Percentiles rank a stretch among this genome's conserved stretches.
Evolutionary conservation across 495 filamentous ascomycete species (phyloP).

Genomic region (Aspergillus bridgeri): DNA sequence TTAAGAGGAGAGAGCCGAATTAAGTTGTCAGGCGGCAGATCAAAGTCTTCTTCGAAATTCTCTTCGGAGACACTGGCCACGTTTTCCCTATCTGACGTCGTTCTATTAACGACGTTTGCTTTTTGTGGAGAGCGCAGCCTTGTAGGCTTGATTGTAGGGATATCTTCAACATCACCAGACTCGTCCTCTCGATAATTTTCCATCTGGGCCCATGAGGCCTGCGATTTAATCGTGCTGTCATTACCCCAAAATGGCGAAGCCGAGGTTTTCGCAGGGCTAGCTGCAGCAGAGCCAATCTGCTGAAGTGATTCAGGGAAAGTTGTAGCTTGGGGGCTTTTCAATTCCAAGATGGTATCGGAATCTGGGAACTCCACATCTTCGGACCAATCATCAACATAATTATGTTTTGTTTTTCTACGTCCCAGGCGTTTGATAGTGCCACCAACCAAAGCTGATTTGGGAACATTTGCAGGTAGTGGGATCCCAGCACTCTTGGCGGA

Average conservation of each 20-base stretch:
- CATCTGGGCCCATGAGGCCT: constrained; percentile 35
- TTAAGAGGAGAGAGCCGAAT: constrained; percentile 58
- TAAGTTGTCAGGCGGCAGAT: constrained; percentile 59
- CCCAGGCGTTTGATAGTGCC: constrained; percentile 93
- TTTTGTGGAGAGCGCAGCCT: constrained; percentile 54
- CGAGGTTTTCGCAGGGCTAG: constrained; percentile 37
- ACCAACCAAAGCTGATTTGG: constrained; percentile 88
- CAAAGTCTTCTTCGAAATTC: constrained; percentile 74
- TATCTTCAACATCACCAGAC: constrained; percentile 60
- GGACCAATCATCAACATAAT: constrained; percentile 82
- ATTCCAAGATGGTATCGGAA: constrained; percentile 53
- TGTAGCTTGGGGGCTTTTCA: constrained; percentile 57
- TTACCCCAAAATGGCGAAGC: constrained; percentile 31
- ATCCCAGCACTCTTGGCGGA: constrained; percentile 87
- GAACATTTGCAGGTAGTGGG: constrained; percentile 83
- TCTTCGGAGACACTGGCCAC: constrained; percentile 43
- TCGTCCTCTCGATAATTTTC: constrained; percentile 62
- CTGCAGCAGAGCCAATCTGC: constrained; percentile 53
- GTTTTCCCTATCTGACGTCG: constrained; percentile 22
- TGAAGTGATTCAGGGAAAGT: constrained; percentile 67
- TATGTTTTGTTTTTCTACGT: constrained; percentile 71
- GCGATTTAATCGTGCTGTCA: constrained; percentile 24
- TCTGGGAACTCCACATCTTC: constrained; percentile 84
- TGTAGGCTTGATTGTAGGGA: constrained; percentile 65
- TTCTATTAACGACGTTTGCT: constrained; percentile 23